Evolutionary conservation across 805 yeast genomes (phyloP), one percentile per base, ranked within the genome.

Genomic region (Lachancea sp.): DNA sequence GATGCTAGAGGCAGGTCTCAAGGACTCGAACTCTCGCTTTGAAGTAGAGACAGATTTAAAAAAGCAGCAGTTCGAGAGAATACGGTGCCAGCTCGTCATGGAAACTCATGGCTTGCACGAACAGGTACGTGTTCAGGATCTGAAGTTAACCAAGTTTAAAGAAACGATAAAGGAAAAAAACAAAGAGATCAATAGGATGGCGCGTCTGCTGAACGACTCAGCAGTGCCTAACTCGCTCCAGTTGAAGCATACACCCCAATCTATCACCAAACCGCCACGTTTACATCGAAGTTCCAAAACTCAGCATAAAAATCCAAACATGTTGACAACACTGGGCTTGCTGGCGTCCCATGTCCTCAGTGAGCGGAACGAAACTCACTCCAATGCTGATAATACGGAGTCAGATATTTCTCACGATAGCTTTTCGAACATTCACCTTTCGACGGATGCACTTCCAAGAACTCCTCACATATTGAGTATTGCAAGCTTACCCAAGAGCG

Each of bases 311-410:
- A 45, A 48, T 15, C 40, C 55, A 6, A 50, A 53, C 29, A 69
- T 70, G 63, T 46, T 76, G 34, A 71, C 69, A 32, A 72, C 80
- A 0, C 58, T 76, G 34, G 81, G 79, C 11, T 55, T 72, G 42
- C 58, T 76, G 40, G 81, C 81, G 3, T 67, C 75, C 30, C 80
- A 75, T 47, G 77, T 72, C 0, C 52, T 74, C 23, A 64, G 65
- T 32, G 71, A 67, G 40, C 67, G 64, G 42, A 36, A 37, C 11
- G 40, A 34, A 12, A 18, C 18, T 3, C 26, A 23, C 7, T 31
- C 16, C 20, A 44, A 40, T 33, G 15, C 26, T 8, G 47, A 44
- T 23, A 44, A 34, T 22, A 44, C 47, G 8, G 47, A 44, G 20
- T 40, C 44, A 3, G 47, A 44, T 18, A 40, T 40, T 11, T 44